Base-by-base conservation (phyloP, 1,284 basidiomycete genomes). In the Crocinoboletus sp. region DNA sequence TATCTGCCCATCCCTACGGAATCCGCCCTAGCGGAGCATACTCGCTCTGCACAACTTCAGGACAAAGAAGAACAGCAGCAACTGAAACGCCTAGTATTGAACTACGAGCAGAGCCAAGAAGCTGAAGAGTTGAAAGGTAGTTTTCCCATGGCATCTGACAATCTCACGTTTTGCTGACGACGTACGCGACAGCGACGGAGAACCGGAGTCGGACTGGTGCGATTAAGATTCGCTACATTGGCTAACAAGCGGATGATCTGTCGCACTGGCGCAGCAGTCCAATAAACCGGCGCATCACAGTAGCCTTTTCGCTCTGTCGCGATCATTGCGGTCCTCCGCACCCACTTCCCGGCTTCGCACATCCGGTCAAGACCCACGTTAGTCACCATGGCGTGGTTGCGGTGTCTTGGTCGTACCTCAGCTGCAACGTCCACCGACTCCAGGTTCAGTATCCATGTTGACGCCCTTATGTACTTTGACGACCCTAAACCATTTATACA, bases 1-100 rank as follows among this genome's bases (percentile, higher is more conserved):
- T 82, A 90, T 56, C 75, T 98, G 42, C 85, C 90, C 38, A 84
- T 98, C 34, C 94, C 94, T 3, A 70, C 87, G 5, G 85, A 83
- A 58, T 92, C 94, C 13, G 75, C 90, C 2, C 74, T 98, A 27
- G 94, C 94, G 3, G 74, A 91, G 40, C 91, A 96, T 55, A 94
- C 93, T 2, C 82, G 87, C 25, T 81, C 86, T 6, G 89, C 94
- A 41, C 94, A 96, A 61, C 71, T 90, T 51, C 89, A 93, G 60
- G 91, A 94, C 66, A 89, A 86, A 66, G 90, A 89, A 8, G 94
- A 98, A 64, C 94, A 96, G 57, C 91, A 97, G 64, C 90, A 96
- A 51, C 70, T 98, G 54, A 98, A 98, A 71, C 80, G 84, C 15
- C 74, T 97, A n/a, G 94, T 94, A 3, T 73, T 91, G 37, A 77